Evolutionary conservation across 441 rosid genomes (phyloP), one percentile per base, ranked within the genome.

Genomic region (Gossypium davidsonii): DNA sequence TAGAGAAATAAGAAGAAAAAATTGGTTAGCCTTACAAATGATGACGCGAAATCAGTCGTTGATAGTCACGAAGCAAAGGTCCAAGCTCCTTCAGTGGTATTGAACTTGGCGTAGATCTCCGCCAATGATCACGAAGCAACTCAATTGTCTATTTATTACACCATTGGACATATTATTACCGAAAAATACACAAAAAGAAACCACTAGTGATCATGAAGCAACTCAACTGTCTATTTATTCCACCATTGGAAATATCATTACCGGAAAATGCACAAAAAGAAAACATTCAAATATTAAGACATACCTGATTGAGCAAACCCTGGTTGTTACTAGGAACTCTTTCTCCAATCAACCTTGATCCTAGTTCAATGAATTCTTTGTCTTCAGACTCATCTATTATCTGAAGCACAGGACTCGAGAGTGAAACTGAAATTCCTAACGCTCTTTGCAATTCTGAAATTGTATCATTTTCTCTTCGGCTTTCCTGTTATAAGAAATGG

Each of bases 41-140:
- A 73, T 77, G 80, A 55, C 78, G 85, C 23, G 86, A 68, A 70
- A 93, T 74, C 73, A 95, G 74, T 53, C 92, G 88, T 71, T 91
- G 98, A 77, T 95, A 93, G 79, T 95, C 99, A 73, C 88, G 90
- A 72, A 93, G 90, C 81, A 95, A 86, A 49, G 97, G 90, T 69
- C 88, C 87, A 68, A 95, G 89, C 85, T 95, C 97, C 82, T 88
- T 88, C 15, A 93, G 79, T 67, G 78, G 85, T 76, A 90, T 73
- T 73, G 89, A 85, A 71, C 63, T 76, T 2, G 93, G 88, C 11
- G 84, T 73, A 79, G 88, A 76, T 71, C 78, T 83, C 83, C 78
- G 87, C 99, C 99, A 93, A 73, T 88, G 94, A 53, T 88, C 86
- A 73, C 97, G 97, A 72, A 91, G 80, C 23, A 88, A 86, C 87